Base-by-base conservation (phyloP, 2,329 filamentous ascomycete genomes). In the Botrytis paeoniae region DNA sequence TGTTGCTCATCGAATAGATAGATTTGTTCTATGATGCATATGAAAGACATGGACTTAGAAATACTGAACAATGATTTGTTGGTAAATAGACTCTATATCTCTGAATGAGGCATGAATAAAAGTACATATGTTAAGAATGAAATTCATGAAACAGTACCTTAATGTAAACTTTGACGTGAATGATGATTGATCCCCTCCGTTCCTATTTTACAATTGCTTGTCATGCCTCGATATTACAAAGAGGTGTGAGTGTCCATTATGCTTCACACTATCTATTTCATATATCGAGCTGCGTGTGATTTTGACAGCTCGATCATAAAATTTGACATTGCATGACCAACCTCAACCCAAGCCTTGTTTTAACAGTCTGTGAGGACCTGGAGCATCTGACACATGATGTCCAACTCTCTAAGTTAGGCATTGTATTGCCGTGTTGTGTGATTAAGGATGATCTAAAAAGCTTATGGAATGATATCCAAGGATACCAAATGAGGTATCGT, bases 1-100 rank as follows among this genome's bases (percentile, higher is more conserved):
- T 72, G 62, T 68, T 72, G 41, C 62, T 20, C 51, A 60, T 72
- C 25, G 10, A 32, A 29, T 60, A 63, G 22, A 51, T 48, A 39
- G 39, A 32, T 59, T 35, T n/a, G 29, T 68, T 59, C 41, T 59
- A 37, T 64, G 43, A 60, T 68, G 41, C n/a, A 60, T 22, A 48
- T 37, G 35, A 57, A 43, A 29, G 39, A 48, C 22, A 68, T 54
- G 9, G 48, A 57, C 20, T 20, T 57, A 37, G 10, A 69, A 32
- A 57, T 68, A 57, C 18, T 32, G 37, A 43, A 37, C n/a, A 54
- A 18, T 54, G 10, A 57, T 16, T 22, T 54, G 64, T 68, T 41
- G 48, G 41, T 68, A 68, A 35, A 68, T 68, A 68, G 35, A 25
- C 48, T 39, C 32, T 20, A 57, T 57, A 39, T 54, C 37, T 41